phyloP scores from a whole-genome alignment of 352 stramenopile genomes.

The Aphanomyces astaci region DNA sequence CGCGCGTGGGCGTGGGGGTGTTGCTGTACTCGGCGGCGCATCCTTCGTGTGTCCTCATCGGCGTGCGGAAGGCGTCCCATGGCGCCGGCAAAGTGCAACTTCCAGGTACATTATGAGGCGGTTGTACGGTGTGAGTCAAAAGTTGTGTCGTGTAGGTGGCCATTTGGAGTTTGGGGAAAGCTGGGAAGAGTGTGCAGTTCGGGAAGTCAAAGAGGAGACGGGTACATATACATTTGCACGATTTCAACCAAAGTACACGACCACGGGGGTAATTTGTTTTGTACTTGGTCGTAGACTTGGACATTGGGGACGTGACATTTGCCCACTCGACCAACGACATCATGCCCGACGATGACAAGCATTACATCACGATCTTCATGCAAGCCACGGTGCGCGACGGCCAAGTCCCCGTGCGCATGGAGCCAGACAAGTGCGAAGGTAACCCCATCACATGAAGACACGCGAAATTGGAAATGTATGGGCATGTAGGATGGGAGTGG shows the following conservation, averaged over 20 bases:
- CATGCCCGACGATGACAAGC: conserved; percentile 69
- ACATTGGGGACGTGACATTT: conserved; percentile 33
- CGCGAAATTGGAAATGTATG: too few species aligned
- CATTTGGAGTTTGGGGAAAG: conserved; percentile 80
- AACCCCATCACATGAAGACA: background rate
- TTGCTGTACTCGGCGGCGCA: conserved; percentile 58
- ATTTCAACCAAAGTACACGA: too few species aligned
- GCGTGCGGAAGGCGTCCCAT: conserved; percentile 62
- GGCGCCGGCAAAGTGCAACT: conserved; percentile 68
- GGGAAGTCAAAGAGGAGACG: conserved; percentile 78
- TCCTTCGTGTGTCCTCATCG: conserved; percentile 62
- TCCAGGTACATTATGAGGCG: conserved; percentile 31
- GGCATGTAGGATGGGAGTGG: conserved; percentile 50
- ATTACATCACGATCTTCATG: conserved; percentile 85
- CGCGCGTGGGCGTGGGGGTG: conserved; percentile 71
- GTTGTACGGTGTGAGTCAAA: background rate
- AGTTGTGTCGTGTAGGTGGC: conserved; percentile 29
- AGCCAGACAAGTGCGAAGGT: conserved; percentile 69
- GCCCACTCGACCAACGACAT: conserved; percentile 74
- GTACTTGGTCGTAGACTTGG: conserved; percentile 52
- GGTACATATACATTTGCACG: conserved; percentile 31
- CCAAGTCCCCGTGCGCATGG: conserved; percentile 62
- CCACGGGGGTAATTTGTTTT: too few species aligned
- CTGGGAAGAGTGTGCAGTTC: conserved; percentile 67
- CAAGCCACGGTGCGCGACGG: conserved; percentile 43